Percentiles rank a stretch among this genome's conserved stretches.
Conservation (phyloP, 2,329 filamentous ascomycete genomes). For the Diaporthe humulicola region DNA sequence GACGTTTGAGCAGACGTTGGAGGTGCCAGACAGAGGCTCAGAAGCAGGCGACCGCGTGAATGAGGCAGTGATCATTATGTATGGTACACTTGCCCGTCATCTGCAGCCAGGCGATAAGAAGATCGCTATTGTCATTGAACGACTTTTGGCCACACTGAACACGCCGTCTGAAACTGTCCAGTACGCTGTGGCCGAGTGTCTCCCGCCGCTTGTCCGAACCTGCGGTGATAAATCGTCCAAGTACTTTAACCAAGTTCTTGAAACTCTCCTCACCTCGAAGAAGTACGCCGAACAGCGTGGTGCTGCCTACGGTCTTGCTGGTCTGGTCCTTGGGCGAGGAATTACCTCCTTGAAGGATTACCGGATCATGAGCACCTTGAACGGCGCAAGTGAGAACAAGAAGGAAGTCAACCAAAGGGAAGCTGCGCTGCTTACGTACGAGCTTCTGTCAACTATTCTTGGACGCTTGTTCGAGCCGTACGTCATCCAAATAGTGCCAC, state of each 20-base stretch:
- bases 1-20: constrained; percentile 90
- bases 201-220: constrained; percentile 89
- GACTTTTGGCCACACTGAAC: constrained; percentile 87
- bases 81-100: constrained; percentile 92
- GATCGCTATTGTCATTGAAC: constrained; percentile 88
- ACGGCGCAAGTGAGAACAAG: constrained; percentile 91
- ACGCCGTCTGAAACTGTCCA: constrained; percentile 98
- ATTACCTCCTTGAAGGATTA: constrained; percentile 86
- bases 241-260: constrained; percentile 85
- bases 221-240: constrained; percentile 82
- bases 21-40: constrained; percentile 84
- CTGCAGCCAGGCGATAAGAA: constrained; percentile 87
- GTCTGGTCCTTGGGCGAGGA: constrained; percentile 89
- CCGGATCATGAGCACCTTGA: constrained; percentile 85
- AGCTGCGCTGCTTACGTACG: constrained; percentile 89
- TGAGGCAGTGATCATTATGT: constrained; percentile 97
- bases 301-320: constrained; percentile 93
- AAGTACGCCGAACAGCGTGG: constrained; percentile 94
- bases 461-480: constrained; percentile 95
- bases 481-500: constrained; percentile 93
- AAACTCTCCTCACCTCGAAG: constrained; percentile 87
- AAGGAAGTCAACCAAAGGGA: constrained; percentile 92
- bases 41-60: constrained; percentile 90
- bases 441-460: constrained; percentile 88
- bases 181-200: constrained; percentile 93